Base-by-base conservation (phyloP, 768 basidiomycete species). In the Tulasnella sp. region DNA sequence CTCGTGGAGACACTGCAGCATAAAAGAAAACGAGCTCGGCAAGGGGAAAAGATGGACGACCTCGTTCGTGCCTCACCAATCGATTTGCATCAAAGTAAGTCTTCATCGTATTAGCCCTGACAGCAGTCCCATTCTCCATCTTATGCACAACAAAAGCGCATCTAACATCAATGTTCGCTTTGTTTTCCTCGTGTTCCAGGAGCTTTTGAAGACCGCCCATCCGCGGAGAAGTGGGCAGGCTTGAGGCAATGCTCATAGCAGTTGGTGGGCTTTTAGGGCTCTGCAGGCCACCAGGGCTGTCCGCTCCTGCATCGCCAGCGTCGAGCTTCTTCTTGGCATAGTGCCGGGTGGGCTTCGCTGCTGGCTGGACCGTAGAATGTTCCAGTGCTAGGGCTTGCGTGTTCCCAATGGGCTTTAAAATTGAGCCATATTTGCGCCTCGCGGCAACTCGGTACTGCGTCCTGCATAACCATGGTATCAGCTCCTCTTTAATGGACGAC, bases 401-500 rank as follows among this genome's bases (percentile, higher is more conserved):
- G 72, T 81, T 72, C n/a, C 75, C 72, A 37, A n/a, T 50, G 28
- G 75, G 72, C 28, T 80, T 72, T 18, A 60, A 37, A 42, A 41
- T 80, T 14, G 76, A 54, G 12, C 79, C 73, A 74, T 82, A 86
- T 72, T 82, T 78, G 50, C 80, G 75, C 14, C 83, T 82, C 16
- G 86, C 78, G 12, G 83, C 83, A 48, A 83, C 83, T 80, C 87
- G 85, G 85, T 96, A 96, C 81, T 94, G 94, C 8, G 94, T 87
- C 84, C 95, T 96, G 86, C 95, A 94, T 79, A 98, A 84, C 95
- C 96, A 98, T 0, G 97, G 97, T 16, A 98, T 85, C 83, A 98
- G 94, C 81, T 98, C 96, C 85, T 97, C 94, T 76, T 93, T 89
- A 76, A 98, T 88, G 22, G 96, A 97, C 76, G 95, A 92, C 60